Evolutionary conservation across 192 early-diverging fungal species (phyloP).

Genomic region (Rhizophagus sp.): DNA sequence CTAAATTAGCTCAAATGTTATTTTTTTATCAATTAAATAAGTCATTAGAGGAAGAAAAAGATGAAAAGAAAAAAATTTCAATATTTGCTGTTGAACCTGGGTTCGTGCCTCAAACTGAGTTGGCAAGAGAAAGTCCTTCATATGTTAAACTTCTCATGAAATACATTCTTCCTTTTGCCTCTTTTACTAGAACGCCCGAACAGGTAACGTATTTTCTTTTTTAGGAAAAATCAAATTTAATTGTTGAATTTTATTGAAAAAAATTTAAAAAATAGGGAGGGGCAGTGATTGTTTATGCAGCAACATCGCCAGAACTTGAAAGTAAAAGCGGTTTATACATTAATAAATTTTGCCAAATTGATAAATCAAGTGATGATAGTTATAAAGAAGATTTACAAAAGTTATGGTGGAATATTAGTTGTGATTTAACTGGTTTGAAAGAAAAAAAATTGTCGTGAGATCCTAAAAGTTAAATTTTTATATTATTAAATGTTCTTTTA

Average conservation of each 20-base stretch:
- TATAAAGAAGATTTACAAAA: constrained; percentile 38
- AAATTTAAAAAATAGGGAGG: constrained; percentile 10
- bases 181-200: constrained; percentile 14
- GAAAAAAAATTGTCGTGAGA: neutral
- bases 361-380: constrained; percentile 40
- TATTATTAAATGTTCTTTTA: too few species aligned
- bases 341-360: constrained; percentile 18
- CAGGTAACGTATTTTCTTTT: constrained; percentile 9
- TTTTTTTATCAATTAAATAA: constrained; percentile 29
- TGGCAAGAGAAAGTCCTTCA: neutral
- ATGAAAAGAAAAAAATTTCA: constrained; percentile 8
- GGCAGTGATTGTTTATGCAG: constrained; percentile 3
- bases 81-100: constrained; percentile 12
- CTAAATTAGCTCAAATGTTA: constrained; percentile 38
- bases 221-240: neutral
- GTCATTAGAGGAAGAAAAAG: constrained; percentile 22
- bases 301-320: constrained; percentile 22
- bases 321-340: neutral
- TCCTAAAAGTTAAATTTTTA: neutral
- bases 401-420: constrained; percentile 45
- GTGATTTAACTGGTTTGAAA: constrained; percentile 31
- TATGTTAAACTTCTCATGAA: neutral
- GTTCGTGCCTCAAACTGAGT: constrained; percentile 3
- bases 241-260: neutral
- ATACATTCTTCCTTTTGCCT: neutral